These are phyloP conservation scores for Colletotrichum tanaceti DNA, from an alignment of 2,329 filamentous ascomycete genomes.

Conservation along the genomic window DNA sequence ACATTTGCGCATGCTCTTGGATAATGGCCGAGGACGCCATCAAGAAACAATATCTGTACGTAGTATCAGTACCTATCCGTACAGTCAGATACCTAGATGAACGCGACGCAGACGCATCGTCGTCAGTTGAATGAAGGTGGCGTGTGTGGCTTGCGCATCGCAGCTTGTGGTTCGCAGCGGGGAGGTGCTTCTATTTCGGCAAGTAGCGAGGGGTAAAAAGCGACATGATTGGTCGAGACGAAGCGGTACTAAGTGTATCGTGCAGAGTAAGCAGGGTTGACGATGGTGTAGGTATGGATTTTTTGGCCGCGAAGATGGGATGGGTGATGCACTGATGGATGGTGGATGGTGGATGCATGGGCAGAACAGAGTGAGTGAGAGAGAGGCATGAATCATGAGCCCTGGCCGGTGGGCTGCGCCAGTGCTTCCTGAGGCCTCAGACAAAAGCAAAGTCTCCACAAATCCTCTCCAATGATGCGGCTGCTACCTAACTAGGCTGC, in stretches of 20 bases:
- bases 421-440: constrained; percentile 14
- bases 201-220: not conserved
- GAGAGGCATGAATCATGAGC: constrained; percentile 33
- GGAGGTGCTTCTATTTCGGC: constrained; percentile 1
- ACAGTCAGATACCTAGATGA: constrained; percentile 3
- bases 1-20: too few relatives aligned
- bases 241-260: not conserved
- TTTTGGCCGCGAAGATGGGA: not conserved
- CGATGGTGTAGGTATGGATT: not conserved
- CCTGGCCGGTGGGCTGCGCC: constrained; percentile 6
- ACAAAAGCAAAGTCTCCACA: not conserved
- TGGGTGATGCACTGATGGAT: not conserved
- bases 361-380: not conserved
- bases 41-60: too few relatives aligned
- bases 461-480: constrained; percentile 17
- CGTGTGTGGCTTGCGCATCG: constrained; percentile 37
- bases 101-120: constrained; percentile 6
- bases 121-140: constrained; percentile 23
- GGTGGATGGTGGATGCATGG: too few relatives aligned
- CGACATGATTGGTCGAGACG: constrained; percentile 19
- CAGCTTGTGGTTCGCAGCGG: constrained; percentile 24
- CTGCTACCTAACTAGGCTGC: not conserved
- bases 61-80: too few relatives aligned
- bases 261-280: not conserved
- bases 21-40: too few relatives aligned